A percentile compares a stretch with the other conserved stretches of the same genome.
phyloP scores from a whole-genome alignment of 2,329 filamentous ascomycete genomes.

The Blumeria graminis region DNA sequence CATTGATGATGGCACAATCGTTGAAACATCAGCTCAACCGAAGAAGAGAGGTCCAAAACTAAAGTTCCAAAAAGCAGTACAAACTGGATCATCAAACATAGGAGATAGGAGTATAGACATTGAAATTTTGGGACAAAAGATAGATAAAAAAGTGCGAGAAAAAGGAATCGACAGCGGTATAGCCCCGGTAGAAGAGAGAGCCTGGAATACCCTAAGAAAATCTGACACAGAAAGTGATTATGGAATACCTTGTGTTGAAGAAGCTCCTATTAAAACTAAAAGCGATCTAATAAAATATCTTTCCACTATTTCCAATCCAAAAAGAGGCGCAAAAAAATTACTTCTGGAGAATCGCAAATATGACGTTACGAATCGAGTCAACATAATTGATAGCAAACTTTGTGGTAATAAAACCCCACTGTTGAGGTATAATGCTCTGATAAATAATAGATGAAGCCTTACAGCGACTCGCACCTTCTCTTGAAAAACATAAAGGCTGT shows the following conservation, averaged over 20 bases:
- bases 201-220: too few species aligned
- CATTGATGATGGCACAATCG: not conserved
- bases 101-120: too few species aligned
- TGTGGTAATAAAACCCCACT: conserved; percentile 15
- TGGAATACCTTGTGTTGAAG: too few species aligned
- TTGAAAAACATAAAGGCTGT: conserved; percentile 49
- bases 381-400: conserved; percentile 26
- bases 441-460: conserved; percentile 18
- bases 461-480: conserved; percentile 39
- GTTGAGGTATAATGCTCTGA: conserved; percentile 3
- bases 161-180: too few species aligned
- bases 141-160: too few species aligned
- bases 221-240: too few species aligned
- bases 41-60: not conserved
- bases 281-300: not conserved
- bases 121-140: too few species aligned
- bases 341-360: not conserved
- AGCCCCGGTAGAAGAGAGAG: too few species aligned
- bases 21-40: not conserved
- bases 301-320: not conserved
- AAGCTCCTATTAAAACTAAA: not conserved
- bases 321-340: not conserved
- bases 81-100: too few species aligned
- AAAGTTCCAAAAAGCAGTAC: not conserved
- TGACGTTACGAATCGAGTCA: conserved; percentile 20